Base-by-base conservation (phyloP, 2,329 filamentous ascomycete genomes). In the Chaetothyriales sp. region DNA sequence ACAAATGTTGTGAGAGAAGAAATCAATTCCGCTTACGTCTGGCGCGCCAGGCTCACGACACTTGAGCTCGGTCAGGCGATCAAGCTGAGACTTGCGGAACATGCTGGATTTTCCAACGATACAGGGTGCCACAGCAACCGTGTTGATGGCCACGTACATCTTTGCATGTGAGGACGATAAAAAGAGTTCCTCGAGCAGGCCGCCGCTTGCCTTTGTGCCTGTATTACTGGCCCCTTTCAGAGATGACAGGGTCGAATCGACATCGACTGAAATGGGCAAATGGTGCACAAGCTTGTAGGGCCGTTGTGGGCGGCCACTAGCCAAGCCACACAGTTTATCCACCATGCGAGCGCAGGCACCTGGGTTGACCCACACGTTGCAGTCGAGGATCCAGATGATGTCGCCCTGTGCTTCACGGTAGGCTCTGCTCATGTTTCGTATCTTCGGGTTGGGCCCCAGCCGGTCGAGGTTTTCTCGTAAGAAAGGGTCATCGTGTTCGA, bases 101-200 rank as follows among this genome's bases (percentile, higher is more conserved):
- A 98, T 96, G 70, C 93, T 96, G 62, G 87, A 94, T 70, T 98
- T 98, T 48, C 92, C 92, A 19, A 96, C 83, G 52, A 94, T 84
- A 67, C 92, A 98, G 7, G 93, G 92, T 0, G 92, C 92, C 49
- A 96, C 70, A 2, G 84, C 77, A 15, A 95, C 86, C 0, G 86
- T 86, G 68, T 96, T 96, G 75, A 98, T 98, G 54, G 90, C 92
- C 7, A 83, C 84, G 70, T 98, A 98, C 73, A 98, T 96, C 64
- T 98, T 98, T 60, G 88, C 87, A 66, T 98, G 92, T 0, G 87
- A 80, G 0, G 88, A 92, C 0, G 87, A 83, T 76, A 98, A 84
- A 70, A 96, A 98, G 67, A 90, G 80, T 64, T 98, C 92, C 64
- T 98, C 92, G 0, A 98, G 74, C 0, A 88, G 78, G 5, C 88